Evolutionary conservation across 139 green algal genomes (phyloP).

Genomic region (Zygnema circumcarinatum): DNA sequence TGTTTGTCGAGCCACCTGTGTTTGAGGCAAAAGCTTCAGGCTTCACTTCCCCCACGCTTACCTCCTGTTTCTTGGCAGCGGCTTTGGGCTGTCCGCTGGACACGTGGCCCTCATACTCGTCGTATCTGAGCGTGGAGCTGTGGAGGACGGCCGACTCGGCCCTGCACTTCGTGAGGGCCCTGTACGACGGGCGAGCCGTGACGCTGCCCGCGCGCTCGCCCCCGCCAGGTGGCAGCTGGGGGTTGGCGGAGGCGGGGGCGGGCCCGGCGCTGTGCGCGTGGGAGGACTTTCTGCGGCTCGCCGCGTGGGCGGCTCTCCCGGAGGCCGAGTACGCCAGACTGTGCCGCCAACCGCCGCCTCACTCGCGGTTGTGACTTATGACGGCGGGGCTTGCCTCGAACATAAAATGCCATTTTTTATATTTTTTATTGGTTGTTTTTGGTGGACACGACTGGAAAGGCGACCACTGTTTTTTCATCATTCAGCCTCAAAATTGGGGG

Average conservation of each 20-base stretch:
- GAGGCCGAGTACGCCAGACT: slow-evolving; percentile 3
- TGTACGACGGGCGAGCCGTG: slow-evolving; percentile 32
- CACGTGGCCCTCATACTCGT: slow-evolving; percentile 39
- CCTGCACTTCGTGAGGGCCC: slow-evolving; percentile 24
- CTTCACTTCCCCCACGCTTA: neutral
- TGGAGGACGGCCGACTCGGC: neutral
- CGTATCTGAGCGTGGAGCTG: slow-evolving; percentile 40
- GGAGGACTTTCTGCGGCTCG: slow-evolving; percentile 13
- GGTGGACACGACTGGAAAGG: no score
- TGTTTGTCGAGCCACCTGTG: neutral
- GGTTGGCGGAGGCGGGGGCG: neutral
- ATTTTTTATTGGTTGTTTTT: no score
- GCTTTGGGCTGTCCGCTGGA: slow-evolving; percentile 4
- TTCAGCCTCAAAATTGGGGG: no score
- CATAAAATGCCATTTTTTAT: no score
- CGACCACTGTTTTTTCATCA: no score
- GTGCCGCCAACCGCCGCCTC: no score
- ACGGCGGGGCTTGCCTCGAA: no score
- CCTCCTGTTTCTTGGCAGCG: slow-evolving; percentile 15
- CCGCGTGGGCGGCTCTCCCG: neutral
- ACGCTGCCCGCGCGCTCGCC: neutral
- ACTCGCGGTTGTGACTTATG: no score
- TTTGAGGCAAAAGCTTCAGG: neutral
- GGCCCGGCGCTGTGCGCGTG: neutral
- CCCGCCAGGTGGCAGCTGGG: slow-evolving; percentile 2